Base-by-base conservation (phyloP, 1,284 basidiomycete genomes). In the Puccinia sorghi region DNA sequence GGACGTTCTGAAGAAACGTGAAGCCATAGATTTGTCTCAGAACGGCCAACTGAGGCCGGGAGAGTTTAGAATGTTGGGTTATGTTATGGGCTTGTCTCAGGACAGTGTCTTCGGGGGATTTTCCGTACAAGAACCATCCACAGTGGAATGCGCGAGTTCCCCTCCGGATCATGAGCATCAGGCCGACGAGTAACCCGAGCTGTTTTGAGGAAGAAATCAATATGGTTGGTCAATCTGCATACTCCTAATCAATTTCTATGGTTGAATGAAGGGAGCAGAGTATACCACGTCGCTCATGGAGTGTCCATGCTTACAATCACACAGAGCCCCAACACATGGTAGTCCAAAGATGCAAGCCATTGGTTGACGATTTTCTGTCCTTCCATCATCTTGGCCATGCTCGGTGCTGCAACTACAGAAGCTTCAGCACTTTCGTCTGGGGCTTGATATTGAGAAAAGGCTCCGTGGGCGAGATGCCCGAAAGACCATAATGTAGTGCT, bases 1-100 rank as follows among this genome's bases (percentile, higher is more conserved):
- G 75, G 25, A 78, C 43, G 17, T 78, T 78, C 59, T 70, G 75
- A 48, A 78, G 75, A 39, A 78, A 78, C 7, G 75, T 70, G 15
- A 43, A 54, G 48, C 57, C 56, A 25, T 70, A 78, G 20, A 78
- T 67, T 69, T 78, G 75, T n/a, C 66, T 54, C 3, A 78, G n/a
- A 32, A 43, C 67, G 37, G 66, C 75, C 6, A 48, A 54, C 15
- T 57, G 22, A 13, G 22, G 56, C 12, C 48, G 64, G 20, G 8
- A 56, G n/a, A 52, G 41, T 20, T 27, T 50, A 9, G 64, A 37
- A 61, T 52, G 13, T 57, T 56, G 52, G n/a, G 39, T 27, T 1
- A 43, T 9, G 15, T 32, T 32, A 32, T 20, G 59, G 39, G 15
- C 27, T 13, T 41, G 56, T 39, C 25, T 20, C 20, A 52, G 48